Conservation (phyloP, 371 early-diverging fungal genomes). For the Zopfochytrium polystomum region DNA sequence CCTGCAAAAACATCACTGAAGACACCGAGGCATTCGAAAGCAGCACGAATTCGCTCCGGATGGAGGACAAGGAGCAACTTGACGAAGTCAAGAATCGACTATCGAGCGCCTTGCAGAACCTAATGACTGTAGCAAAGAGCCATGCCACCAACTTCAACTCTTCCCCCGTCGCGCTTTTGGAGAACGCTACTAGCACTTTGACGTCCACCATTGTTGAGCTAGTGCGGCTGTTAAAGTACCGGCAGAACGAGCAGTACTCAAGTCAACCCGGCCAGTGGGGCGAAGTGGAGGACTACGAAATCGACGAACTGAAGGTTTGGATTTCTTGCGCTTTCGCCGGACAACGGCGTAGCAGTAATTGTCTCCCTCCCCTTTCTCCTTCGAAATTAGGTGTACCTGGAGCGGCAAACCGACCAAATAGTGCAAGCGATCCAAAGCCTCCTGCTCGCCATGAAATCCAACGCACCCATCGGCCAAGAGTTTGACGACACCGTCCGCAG, state of each 20-base stretch:
- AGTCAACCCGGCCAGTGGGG: too few relatives aligned
- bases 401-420: slow-evolving; percentile 79
- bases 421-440: slow-evolving; percentile 83
- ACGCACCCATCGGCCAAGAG: slow-evolving; percentile 50
- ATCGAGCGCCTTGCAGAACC: slow-evolving; percentile 60
- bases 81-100: slow-evolving; percentile 46
- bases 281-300: slow-evolving; percentile 17
- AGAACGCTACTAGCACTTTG: slow-evolving; percentile 72
- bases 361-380: background rate
- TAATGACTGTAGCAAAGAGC: slow-evolving; percentile 72
- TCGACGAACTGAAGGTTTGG: slow-evolving; percentile 41
- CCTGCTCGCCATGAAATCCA: slow-evolving; percentile 65
- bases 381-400: slow-evolving; percentile 57
- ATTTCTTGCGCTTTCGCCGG: background rate
- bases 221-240: slow-evolving; percentile 61
- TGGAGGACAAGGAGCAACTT: slow-evolving; percentile 35
- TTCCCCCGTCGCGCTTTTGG: slow-evolving; percentile 66
- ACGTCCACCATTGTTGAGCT: slow-evolving; percentile 74
- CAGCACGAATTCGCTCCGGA: slow-evolving; percentile 6
- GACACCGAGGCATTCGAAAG: slow-evolving; percentile 65
- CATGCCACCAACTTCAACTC: slow-evolving; percentile 67
- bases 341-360: too few relatives aligned
- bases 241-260: background rate
- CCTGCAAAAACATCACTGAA: slow-evolving; percentile 78
- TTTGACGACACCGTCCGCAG: slow-evolving; percentile 63